Evolutionary conservation across 179 eudicot genomes (phyloP), one percentile per base, ranked within the genome.

Genomic region (Kewa caespitosa): DNA sequence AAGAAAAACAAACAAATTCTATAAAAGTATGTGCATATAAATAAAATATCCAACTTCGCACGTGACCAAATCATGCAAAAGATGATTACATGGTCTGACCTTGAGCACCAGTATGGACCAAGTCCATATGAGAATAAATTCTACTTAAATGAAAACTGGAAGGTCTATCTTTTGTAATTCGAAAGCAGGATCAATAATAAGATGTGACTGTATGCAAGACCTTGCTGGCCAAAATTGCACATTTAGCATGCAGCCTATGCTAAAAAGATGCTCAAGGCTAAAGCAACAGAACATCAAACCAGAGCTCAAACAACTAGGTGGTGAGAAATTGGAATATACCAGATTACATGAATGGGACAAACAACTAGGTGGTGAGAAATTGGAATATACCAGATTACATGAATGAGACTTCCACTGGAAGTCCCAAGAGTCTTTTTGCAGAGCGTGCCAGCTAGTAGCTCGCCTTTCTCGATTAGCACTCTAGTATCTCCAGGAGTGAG

Each of bases 401-500:
- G 99, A 59, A 94, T 94, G 80, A 96, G 89, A 90, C 99, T 96
- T 52, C 99, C 98, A 11, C 87, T 85, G 17, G 90, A 86, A 65
- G 98, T 86, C 38, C 99, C 99, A 42, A 96, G 93, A 62, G 99
- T 86, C 84, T 90, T 96, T 81, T 96, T 96, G 84, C 99, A 96
- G 17, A 96, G 88, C 57, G 97, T 96, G 38, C 99, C 99, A 67
- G 97, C 78, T 10, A 96, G 77, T 50, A 94, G 86, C 86, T 96
- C 98, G 30, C 99, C 98, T 73, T 82, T 92, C 70, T 96, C 98
- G 41, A 96, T 82, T 17, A 91, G 87, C 70, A 96, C 98, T 55
- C 90, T 93, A 38, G 99, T 96, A 79, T 96, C 99, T 67, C 97
- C 97, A 54, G 98, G 98, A 74, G 97, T 96, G 76, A 96, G 85